A percentile compares a stretch with the other conserved stretches of the same genome.
These are phyloP conservation scores for Komagataella phaffii DNA, from an alignment of 805 yeast species.

Conservation along the genomic window DNA sequence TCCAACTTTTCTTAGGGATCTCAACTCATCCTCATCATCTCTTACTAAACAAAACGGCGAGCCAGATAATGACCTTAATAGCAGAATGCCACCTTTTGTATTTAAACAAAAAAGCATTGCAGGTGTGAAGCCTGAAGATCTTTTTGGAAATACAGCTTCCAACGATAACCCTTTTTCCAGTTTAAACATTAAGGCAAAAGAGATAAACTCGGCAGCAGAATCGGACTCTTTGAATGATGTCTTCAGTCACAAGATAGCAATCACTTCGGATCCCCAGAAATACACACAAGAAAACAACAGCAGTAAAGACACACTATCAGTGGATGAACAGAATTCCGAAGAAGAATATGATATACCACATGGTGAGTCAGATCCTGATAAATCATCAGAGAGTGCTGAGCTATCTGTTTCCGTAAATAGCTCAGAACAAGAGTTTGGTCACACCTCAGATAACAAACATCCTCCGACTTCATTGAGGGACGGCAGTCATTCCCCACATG, in stretches of 20 bases:
- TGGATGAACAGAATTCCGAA: slow-evolving; percentile 4
- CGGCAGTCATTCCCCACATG: background rate
- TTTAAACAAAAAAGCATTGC: too few relatives aligned
- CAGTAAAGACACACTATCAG: slow-evolving; percentile 1
- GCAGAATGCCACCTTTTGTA: too few relatives aligned
- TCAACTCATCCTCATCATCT: background rate
- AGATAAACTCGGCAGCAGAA: background rate
- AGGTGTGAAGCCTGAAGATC: too few relatives aligned
- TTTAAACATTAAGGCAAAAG: slow-evolving; percentile 1
- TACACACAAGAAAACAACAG: background rate
- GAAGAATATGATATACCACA: slow-evolving; percentile 5
- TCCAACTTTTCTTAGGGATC: background rate
- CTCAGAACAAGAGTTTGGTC: background rate
- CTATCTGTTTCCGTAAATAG: slow-evolving; percentile 5
- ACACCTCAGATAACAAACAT: background rate
- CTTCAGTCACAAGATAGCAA: background rate
- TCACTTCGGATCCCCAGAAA: slow-evolving; percentile 2
- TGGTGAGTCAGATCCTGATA: slow-evolving; percentile 8
- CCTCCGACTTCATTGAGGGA: background rate
- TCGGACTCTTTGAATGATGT: slow-evolving; percentile 1
- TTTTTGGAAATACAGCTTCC: background rate
- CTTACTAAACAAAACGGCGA: background rate
- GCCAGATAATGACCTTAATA: background rate
- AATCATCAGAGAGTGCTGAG: slow-evolving; percentile 8
- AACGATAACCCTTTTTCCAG: background rate